Percentiles rank a stretch among this genome's conserved stretches.
phyloP scores from a whole-genome alignment of 1,284 basidiomycete species.

The Papiliotrema flavescens region DNA sequence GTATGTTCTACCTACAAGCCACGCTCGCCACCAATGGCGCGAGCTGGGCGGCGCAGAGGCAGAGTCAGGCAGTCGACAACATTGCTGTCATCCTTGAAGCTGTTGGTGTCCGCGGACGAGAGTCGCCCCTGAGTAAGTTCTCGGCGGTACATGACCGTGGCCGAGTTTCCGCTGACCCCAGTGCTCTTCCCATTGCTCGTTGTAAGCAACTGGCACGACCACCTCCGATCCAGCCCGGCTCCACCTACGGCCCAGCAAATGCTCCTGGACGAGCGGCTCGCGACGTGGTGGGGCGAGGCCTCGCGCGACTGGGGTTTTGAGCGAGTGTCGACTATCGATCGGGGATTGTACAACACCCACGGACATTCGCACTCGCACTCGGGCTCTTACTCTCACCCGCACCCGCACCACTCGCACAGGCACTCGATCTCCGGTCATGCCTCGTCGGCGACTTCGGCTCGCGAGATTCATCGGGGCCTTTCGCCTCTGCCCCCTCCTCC shows the following conservation, averaged over 20 bases:
- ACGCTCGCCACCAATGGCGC: conserved; percentile 28
- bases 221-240: conserved; percentile 24
- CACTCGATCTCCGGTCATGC: neutral
- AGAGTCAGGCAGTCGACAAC: conserved; percentile 48
- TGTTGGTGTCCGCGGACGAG: conserved; percentile 40
- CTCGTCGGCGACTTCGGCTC: neutral
- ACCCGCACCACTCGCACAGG: neutral
- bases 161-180: conserved; percentile 7
- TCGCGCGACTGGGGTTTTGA: conserved; percentile 40
- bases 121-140: conserved; percentile 41
- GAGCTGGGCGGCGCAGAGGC: conserved; percentile 35
- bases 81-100: conserved; percentile 44
- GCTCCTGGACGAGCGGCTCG: conserved; percentile 31
- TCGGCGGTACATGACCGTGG: neutral
- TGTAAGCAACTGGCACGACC: conserved; percentile 41
- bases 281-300: conserved; percentile 38
- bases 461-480: neutral
- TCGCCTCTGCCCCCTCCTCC: neutral
- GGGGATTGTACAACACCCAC: conserved; percentile 16
- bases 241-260: conserved; percentile 20
- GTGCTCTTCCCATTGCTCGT: conserved; percentile 42
- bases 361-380: neutral
- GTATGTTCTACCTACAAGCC: conserved; percentile 51
- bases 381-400: neutral
- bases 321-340: conserved; percentile 22